Evolutionary conservation across 2,329 filamentous ascomycete genomes (phyloP).

Genomic region (Sphaceloma murrayae): DNA sequence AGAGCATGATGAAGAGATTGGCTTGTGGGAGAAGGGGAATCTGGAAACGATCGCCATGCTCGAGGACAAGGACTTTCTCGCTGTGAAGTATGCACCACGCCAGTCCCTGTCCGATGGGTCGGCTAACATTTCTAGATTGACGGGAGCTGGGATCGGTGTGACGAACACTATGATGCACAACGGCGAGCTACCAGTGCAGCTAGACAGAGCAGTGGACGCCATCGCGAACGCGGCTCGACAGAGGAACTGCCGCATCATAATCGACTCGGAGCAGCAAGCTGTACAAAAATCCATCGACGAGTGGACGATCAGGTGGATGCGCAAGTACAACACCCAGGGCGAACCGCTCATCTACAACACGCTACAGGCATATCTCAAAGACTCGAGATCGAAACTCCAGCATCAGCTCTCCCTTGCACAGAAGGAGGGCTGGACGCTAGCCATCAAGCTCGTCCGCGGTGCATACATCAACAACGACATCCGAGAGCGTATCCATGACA

Average conservation of each 20-base stretch:
- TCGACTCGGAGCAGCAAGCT: slow-evolving; percentile 47
- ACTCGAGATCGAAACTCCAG: slow-evolving; percentile 37
- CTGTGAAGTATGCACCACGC: slow-evolving; percentile 39
- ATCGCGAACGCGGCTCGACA: slow-evolving; percentile 37
- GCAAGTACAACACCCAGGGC: slow-evolving; percentile 40
- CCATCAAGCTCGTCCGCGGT: slow-evolving; percentile 45
- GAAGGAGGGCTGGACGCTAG: slow-evolving; percentile 41
- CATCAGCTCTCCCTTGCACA: slow-evolving; percentile 39
- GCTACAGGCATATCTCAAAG: slow-evolving; percentile 46
- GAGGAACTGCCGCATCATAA: slow-evolving; percentile 38
- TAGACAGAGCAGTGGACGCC: slow-evolving; percentile 35
- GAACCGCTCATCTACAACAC: slow-evolving; percentile 41
- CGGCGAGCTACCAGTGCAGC: slow-evolving; percentile 32
- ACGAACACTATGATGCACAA: slow-evolving; percentile 34
- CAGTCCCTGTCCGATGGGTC: not conserved
- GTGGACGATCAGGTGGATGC: slow-evolving; percentile 46
- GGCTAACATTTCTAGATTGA: slow-evolving; percentile 30
- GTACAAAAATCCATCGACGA: slow-evolving; percentile 44
- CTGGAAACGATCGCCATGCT: slow-evolving; percentile 46
- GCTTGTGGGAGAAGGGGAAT: slow-evolving; percentile 45
- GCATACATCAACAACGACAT: slow-evolving; percentile 44
- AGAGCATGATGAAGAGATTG: slow-evolving; percentile 26
- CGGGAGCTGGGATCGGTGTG: slow-evolving; percentile 39
- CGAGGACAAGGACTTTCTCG: slow-evolving; percentile 42
- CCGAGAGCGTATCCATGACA: slow-evolving; percentile 23